Conservation (phyloP, 768 basidiomycete species). For the Tricholomella constricta region DNA sequence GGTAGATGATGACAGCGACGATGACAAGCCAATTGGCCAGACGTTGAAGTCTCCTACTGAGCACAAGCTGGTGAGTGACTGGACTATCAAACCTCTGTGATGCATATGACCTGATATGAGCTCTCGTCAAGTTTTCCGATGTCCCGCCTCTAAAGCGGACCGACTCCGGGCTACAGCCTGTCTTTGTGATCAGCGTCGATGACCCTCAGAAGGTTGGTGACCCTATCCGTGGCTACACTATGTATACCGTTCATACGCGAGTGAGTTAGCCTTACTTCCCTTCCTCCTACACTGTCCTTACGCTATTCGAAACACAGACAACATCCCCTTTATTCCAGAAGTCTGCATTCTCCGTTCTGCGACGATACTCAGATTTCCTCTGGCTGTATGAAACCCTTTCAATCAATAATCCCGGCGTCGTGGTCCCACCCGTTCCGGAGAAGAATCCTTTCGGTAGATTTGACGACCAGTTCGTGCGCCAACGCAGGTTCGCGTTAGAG, state of each 20-base stretch:
- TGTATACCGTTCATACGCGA: slow-evolving; percentile 94
- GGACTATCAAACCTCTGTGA: neutral
- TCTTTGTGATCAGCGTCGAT: slow-evolving; percentile 88
- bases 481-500: slow-evolving; percentile 81
- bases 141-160: slow-evolving; percentile 24
- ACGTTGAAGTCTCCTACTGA: slow-evolving; percentile 34
- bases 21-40: slow-evolving; percentile 67
- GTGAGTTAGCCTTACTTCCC: slow-evolving; percentile 41
- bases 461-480: slow-evolving; percentile 87
- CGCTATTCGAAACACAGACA: slow-evolving; percentile 49
- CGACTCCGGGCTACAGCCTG: slow-evolving; percentile 58
- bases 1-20: slow-evolving; percentile 62
- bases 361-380: slow-evolving; percentile 97
- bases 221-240: slow-evolving; percentile 89
- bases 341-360: slow-evolving; percentile 86
- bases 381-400: slow-evolving; percentile 93
- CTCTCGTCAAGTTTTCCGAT: slow-evolving; percentile 10
- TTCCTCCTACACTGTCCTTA: neutral
- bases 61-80: slow-evolving; percentile 27
- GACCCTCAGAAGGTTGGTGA: slow-evolving; percentile 99
- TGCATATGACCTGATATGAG: neutral
- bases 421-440: slow-evolving; percentile 95
- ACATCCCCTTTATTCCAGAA: slow-evolving; percentile 84
- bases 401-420: slow-evolving; percentile 92
- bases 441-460: slow-evolving; percentile 95